Conservation (phyloP, 1,284 basidiomycete genomes). For the Melanopsichium pennsylvanicum region DNA sequence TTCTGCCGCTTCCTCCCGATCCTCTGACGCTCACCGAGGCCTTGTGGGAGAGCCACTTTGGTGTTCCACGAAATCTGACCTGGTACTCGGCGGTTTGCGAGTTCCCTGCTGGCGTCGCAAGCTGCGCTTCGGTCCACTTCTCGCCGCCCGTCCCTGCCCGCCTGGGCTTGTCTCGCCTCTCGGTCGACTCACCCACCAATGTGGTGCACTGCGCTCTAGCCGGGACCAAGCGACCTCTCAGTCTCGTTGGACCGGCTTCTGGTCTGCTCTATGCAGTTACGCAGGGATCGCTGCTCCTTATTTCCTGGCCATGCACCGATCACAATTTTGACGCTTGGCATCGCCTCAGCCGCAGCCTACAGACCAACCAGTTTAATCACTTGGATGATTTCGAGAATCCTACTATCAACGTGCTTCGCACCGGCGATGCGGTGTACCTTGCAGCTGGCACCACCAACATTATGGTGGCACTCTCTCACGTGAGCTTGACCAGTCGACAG, state of each 20-base stretch:
- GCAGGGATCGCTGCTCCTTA: conserved; percentile 24
- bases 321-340: conserved; percentile 19
- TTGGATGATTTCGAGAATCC: conserved; percentile 19
- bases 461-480: conserved; percentile 24
- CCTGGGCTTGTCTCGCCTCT: conserved; percentile 2
- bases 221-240: conserved; percentile 11
- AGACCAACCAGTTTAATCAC: not conserved
- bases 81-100: conserved; percentile 15
- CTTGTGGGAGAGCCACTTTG: conserved; percentile 28
- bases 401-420: conserved; percentile 19
- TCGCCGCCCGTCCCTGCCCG: not conserved
- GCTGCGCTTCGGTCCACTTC: conserved; percentile 4
- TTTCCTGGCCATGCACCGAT: conserved; percentile 23
- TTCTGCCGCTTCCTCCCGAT: conserved; percentile 2
- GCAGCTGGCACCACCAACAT: conserved; percentile 13
- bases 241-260: conserved; percentile 4
- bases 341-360: not conserved
- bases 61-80: conserved; percentile 7
- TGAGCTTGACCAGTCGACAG: conserved; percentile 21
- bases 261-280: conserved; percentile 25
- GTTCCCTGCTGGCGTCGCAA: not conserved
- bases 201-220: conserved; percentile 22
- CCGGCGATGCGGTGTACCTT: conserved; percentile 27
- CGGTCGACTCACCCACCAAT: conserved; percentile 2
- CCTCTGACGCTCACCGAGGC: conserved; percentile 14